Base-by-base conservation (phyloP, 805 yeast genomes). In the Nakazawaea wickerhamii region DNA sequence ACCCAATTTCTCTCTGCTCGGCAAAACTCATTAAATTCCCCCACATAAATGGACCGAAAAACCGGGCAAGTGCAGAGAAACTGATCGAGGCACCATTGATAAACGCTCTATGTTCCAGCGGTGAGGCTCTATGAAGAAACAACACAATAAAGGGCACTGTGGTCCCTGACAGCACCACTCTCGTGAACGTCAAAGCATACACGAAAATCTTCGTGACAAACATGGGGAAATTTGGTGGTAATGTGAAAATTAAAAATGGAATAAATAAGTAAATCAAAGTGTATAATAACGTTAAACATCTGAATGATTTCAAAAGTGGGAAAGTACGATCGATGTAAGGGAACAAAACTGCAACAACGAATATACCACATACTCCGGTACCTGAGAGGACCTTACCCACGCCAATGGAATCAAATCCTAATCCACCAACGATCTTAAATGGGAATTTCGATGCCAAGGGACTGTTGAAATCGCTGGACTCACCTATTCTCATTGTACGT, bases 81-180 rank as follows among this genome's bases (percentile, higher is more conserved):
- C 79, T 70, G 53, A 78, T 67, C 2, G 80, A 65, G n/a, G 76
- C 67, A 13, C 81, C 81, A 53, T 80, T 80, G 44, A 80, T 68
- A 50, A 75, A 68, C 1, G 82, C 83, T 37, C 82, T 64, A 48
- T 77, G 72, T 47, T 70, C 63, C 18, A 76, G 67, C 10, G 71
- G 70, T 1, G 82, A 68, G 6, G 75, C 70, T 38, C 79, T 64
- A 55, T 77, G 83, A 27, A 77, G 66, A 42, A 80, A 61, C 17
- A 79, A 60, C 47, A 75, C 55, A 19, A 77, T 59, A 44, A 71
- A 75, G 5, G 86, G 83, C 46, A 68, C 54, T 4, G 67, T 55
- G 26, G 63, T 44, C 14, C 54, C 30, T 43, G 70, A 73, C 10
- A 53, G 40, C n/a, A 17, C 30, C n/a, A 17, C 15, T 20, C 39